Percentiles rank a stretch among this genome's conserved stretches.
phyloP scores from a whole-genome alignment of 345 rosid species.

The Euclidium syriacum region DNA sequence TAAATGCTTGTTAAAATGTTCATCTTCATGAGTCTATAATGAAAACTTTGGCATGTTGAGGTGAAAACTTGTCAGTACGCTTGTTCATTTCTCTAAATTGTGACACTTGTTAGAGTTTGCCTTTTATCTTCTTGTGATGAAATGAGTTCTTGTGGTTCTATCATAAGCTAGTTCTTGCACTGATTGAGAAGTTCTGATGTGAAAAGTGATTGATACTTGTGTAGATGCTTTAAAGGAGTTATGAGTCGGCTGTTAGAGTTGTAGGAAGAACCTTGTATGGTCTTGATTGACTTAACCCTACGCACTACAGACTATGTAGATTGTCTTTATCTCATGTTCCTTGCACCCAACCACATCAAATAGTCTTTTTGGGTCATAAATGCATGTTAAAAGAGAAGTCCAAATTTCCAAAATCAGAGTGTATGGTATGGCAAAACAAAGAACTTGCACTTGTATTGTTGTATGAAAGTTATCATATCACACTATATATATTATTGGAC shows the following conservation, averaged over 20 bases:
- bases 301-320: too few relatives aligned
- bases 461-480: constrained; percentile 67
- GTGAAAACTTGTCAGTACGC: not conserved
- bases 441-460: constrained; percentile 40
- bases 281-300: constrained; percentile 6
- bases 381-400: constrained; percentile 59
- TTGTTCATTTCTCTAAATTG: not conserved
- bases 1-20: not conserved
- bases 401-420: constrained; percentile 49
- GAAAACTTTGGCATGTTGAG: not conserved
- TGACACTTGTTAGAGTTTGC: not conserved
- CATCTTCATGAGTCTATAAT: not conserved
- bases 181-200: not conserved
- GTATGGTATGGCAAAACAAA: constrained; percentile 42
- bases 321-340: too few relatives aligned
- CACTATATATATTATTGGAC: constrained; percentile 52
- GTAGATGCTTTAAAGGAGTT: too few relatives aligned
- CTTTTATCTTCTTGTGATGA: not conserved
- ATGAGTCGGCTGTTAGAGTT: too few relatives aligned
- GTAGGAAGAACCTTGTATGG: not conserved
- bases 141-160: not conserved
- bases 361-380: constrained; percentile 39
- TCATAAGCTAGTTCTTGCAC: not conserved
- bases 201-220: not conserved
- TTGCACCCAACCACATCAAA: not conserved